phyloP scores from a whole-genome alignment of 2,329 filamentous ascomycete species.

The Knoxdaviesia capensis region DNA sequence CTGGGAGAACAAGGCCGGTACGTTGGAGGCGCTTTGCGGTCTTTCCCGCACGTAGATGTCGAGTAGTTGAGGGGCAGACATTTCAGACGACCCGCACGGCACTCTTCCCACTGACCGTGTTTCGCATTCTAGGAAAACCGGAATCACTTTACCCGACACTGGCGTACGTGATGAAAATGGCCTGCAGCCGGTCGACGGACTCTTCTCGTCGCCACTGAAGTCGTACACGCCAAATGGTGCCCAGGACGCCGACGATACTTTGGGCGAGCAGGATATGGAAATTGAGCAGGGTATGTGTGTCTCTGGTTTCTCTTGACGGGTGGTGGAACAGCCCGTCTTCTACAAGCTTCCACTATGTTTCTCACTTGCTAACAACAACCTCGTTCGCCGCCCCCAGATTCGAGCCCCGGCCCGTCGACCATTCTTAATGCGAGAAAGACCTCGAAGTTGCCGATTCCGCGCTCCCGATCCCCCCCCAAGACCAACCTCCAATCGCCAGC shows the following conservation, averaged over 20 bases:
- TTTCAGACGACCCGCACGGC: too few relatives aligned
- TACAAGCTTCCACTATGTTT: neutral
- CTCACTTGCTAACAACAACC: slow-evolving; percentile 9
- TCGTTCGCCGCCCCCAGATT: slow-evolving; percentile 14
- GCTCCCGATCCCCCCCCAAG: slow-evolving; percentile 39
- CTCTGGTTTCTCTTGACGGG: too few relatives aligned
- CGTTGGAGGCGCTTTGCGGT: slow-evolving; percentile 4
- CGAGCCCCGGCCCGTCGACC: slow-evolving; percentile 31
- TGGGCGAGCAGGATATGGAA: slow-evolving; percentile 29
- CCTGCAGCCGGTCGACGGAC: slow-evolving; percentile 66
- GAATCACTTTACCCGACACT: slow-evolving; percentile 57
- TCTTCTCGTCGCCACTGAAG: slow-evolving; percentile 76
- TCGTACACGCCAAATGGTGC: slow-evolving; percentile 6
- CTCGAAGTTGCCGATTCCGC: slow-evolving; percentile 25
- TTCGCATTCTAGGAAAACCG: slow-evolving; percentile 52
- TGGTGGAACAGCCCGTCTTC: too few relatives aligned
- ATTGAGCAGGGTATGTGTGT: slow-evolving; percentile 13
- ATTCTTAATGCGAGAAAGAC: slow-evolving; percentile 29
- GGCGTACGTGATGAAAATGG: slow-evolving; percentile 78
- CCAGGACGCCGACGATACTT: slow-evolving; percentile 12
- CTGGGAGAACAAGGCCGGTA: slow-evolving; percentile 18
- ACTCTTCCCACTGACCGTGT: too few relatives aligned
- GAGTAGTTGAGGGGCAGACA: too few relatives aligned
- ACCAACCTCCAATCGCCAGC: slow-evolving; percentile 40
- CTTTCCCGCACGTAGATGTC: too few relatives aligned